phyloP scores from a whole-genome alignment of 805 yeast genomes.

The Zygotorulaspora sp. region DNA sequence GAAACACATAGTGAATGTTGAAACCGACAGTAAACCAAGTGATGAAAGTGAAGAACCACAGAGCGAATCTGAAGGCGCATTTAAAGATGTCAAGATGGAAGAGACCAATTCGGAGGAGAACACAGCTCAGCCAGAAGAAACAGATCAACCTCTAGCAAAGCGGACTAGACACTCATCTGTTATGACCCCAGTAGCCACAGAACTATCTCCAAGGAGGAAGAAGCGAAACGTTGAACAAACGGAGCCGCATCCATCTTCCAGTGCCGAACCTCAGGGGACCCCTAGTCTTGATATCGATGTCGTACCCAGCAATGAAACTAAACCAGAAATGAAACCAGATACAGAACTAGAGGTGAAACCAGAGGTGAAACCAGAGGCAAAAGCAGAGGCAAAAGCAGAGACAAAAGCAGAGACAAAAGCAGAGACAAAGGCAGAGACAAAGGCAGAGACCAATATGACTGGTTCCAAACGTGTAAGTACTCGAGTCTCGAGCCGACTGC shows the following conservation, averaged over 20 bases:
- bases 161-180: conserved; percentile 24
- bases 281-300: too few relatives aligned
- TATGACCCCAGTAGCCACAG: conserved; percentile 14
- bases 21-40: conserved; percentile 1
- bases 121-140: background rate
- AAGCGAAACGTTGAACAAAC: conserved; percentile 13
- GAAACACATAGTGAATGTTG: conserved; percentile 11
- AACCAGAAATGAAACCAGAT: background rate
- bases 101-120: background rate
- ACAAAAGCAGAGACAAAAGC: conserved; percentile 1
- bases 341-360: conserved; percentile 1
- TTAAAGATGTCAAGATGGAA: conserved; percentile 1
- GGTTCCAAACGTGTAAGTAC: conserved; percentile 12
- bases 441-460: too few relatives aligned
- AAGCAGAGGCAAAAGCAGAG: background rate
- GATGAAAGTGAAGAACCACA: background rate
- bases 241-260: background rate
- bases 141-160: conserved; percentile 22
- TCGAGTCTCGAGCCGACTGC: conserved; percentile 32
- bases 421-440: conserved; percentile 1
- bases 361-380: background rate
- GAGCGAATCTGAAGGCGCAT: background rate
- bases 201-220: conserved; percentile 22
- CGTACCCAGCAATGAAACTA: background rate
- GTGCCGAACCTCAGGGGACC: background rate